Percentiles rank a stretch among this genome's conserved stretches.
Evolutionary conservation across 2,329 filamentous ascomycete genomes (phyloP).

Genomic region (Phyllosticta citriasiana): DNA sequence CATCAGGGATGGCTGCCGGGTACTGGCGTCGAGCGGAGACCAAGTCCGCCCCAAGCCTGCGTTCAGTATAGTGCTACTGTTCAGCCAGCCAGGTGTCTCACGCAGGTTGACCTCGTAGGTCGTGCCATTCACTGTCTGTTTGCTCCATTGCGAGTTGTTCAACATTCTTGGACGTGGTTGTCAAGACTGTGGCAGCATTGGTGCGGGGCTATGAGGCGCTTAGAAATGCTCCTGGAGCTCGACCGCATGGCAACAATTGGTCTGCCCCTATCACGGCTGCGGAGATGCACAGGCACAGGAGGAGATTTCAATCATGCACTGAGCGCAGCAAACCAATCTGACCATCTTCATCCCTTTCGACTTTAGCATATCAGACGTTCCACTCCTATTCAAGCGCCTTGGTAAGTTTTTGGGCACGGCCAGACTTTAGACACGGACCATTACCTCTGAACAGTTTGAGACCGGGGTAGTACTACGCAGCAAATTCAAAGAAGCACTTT

Average conservation of each 20-base stretch:
- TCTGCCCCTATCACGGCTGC: no score
- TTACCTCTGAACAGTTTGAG: no score
- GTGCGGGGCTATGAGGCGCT: neutral
- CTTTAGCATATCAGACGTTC: no score
- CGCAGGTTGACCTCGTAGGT: neutral
- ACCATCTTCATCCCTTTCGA: no score
- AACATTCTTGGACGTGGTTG: neutral
- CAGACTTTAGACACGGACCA: no score
- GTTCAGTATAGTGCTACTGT: neutral
- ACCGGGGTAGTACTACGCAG: no score
- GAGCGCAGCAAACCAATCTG: no score
- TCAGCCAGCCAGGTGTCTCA: neutral
- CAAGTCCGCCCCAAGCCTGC: neutral
- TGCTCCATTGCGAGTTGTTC: neutral
- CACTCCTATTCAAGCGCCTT: no score
- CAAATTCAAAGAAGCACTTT: no score
- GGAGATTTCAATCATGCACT: no score
- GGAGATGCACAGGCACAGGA: no score
- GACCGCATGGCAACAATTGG: neutral
- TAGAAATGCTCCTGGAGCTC: neutral
- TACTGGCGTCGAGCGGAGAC: neutral
- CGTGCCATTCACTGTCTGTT: neutral
- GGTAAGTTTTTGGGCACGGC: no score
- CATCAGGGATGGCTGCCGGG: conserved; percentile 6
- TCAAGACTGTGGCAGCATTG: neutral